Evolutionary conservation across 2,329 filamentous ascomycete genomes (phyloP), one percentile per base, ranked within the genome.

Genomic region (Xylariaceae sp.): DNA sequence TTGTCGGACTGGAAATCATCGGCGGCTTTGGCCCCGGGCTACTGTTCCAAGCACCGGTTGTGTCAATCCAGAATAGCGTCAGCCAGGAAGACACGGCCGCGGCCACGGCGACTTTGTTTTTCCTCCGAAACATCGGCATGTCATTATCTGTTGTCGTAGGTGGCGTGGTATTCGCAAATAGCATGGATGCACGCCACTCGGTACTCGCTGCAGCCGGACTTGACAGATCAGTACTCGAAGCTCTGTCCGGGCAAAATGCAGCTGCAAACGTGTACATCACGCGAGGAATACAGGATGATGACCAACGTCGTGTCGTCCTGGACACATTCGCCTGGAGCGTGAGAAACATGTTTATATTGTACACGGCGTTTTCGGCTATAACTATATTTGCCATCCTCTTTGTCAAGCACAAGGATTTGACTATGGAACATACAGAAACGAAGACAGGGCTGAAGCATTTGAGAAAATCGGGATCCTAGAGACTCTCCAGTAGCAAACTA

Each of bases 81-180:
- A 72, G 78, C 30, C 76, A 74, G 41, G 73, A 76, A 19, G 84
- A 88, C 57, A 84, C 86, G 40, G 85, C 82, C 19, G 78, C 82
- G 1, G 83, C 80, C 0, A 87, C 83, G 0, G 77, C 82, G 0
- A 83, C 82, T 1, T 84, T 86, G 54, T 74, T 77, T 7, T 87
- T 87, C 62, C 73, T 83, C 6, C 80, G 86, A 17, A 86, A 86
- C 57, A 70, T 90, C 5, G 83, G 81, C 11, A 87, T 82, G 0
- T 77, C 83, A 5, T 77, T 84, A n/a, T 83, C 82, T 0, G 77
- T 89, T 47, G 86, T 89, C 1, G 73, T 90, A 35, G 88, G 88
- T 22, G 82, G 85, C n/a, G 85, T 89, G 42, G 77, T 91, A 33
- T 90, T 91, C 71, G 83, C 89, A 67, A 90, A 90, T 64, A 70